Conservation (phyloP, 1,284 basidiomycete genomes). For the Anthracocystis setariae region DNA sequence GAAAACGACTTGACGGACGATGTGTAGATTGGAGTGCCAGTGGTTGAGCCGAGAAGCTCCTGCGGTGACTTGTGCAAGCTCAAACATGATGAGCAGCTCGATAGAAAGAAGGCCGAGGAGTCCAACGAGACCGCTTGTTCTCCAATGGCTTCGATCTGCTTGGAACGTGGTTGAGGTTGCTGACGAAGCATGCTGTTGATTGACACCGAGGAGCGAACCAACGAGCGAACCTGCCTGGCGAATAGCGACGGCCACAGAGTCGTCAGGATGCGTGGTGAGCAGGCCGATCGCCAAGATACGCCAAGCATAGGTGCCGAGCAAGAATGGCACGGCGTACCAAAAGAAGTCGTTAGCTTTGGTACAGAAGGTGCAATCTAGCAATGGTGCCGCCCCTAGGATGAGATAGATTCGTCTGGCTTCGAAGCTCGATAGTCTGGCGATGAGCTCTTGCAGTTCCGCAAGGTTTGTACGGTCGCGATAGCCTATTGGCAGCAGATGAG, state of each 20-base stretch:
- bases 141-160: constrained; percentile 38
- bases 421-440: constrained; percentile 46
- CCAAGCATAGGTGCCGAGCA: constrained; percentile 33
- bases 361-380: constrained; percentile 46
- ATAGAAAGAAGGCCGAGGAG: constrained; percentile 15
- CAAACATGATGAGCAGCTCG: constrained; percentile 42
- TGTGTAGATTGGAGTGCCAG: constrained; percentile 44
- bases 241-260: constrained; percentile 38
- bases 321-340: constrained; percentile 34
- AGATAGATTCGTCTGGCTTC: constrained; percentile 41
- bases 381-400: constrained; percentile 28
- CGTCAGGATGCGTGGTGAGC: constrained; percentile 36
- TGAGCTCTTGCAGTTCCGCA: constrained; percentile 37
- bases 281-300: constrained; percentile 40
- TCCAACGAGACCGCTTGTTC: constrained; percentile 12
- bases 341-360: constrained; percentile 30
- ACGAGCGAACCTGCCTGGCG: constrained; percentile 20
- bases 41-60: constrained; percentile 27
- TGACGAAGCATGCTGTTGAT: constrained; percentile 2
- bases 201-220: neutral
- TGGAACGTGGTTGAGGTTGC: constrained; percentile 1
- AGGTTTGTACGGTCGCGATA: constrained; percentile 10
- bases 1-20: constrained; percentile 30
- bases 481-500: constrained; percentile 24
- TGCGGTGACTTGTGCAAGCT: constrained; percentile 36